phyloP scores from a whole-genome alignment of 345 rosid genomes.

The Theobroma cacao region DNA sequence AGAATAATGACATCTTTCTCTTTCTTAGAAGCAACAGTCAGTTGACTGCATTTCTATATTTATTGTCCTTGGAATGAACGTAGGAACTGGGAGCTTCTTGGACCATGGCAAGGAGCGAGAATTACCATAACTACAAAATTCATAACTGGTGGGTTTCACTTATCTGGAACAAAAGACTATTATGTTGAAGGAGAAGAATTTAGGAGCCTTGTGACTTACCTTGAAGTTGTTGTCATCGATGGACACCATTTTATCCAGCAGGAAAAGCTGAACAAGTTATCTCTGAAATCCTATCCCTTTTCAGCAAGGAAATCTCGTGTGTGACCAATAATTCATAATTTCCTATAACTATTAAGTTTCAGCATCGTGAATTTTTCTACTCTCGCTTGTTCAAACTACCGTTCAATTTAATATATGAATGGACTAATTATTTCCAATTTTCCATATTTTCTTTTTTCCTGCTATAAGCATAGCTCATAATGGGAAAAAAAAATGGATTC shows the following conservation, averaged over 20 bases:
- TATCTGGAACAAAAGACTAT: not conserved
- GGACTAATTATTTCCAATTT: not conserved
- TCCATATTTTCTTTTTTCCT: not conserved
- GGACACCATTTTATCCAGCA: conserved; percentile 7
- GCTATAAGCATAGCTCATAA: not conserved
- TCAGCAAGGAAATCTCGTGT: not conserved
- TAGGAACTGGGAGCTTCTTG: not conserved
- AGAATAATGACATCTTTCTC: not conserved
- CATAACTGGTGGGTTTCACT: not conserved
- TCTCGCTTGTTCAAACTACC: not conserved
- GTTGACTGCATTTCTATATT: not conserved
- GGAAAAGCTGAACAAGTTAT: not conserved
- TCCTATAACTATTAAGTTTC: not conserved
- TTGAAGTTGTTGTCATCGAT: conserved; percentile 1
- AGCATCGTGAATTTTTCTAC: too few species aligned
- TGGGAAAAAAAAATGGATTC: not conserved
- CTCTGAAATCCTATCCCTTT: not conserved
- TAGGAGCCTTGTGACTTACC: not conserved
- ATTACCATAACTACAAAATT: not conserved
- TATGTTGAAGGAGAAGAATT: not conserved
- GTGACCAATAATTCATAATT: not conserved
- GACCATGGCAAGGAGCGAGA: not conserved
- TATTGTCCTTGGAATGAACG: not conserved
- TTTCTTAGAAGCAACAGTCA: not conserved
- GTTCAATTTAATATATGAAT: too few species aligned